Evolutionary conservation across 306 rosid genomes (phyloP), one percentile per base, ranked within the genome.

Genomic region (Amphicarpaea edgeworthii): DNA sequence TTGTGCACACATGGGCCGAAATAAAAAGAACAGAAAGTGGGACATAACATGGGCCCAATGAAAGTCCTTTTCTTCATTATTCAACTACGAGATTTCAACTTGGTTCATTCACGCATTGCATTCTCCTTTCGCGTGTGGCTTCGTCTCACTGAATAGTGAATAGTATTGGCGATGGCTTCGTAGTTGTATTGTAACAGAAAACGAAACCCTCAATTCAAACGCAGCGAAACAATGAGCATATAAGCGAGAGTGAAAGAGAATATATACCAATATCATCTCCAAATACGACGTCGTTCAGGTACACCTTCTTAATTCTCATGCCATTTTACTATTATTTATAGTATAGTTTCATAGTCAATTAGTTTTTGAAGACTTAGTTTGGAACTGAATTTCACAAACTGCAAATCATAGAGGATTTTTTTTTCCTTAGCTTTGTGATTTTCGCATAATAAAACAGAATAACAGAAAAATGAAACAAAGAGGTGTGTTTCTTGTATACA

Each of bases 101-200:
- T 41, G 47, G 51, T 75, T 62, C 53, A 75, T 75, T 62, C 53
- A 75, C 63, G 72, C 51, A 34, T 75, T 46, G 32, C 28, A 6
- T 60, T 57, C 49, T 32, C 28, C 64, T 14, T 34, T 34, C 14
- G 17, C 60, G 26, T 34, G 62, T 32, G 15, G 45, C 42, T 30
- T 43, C 67, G 12, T 30, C 37, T 28, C 59, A 37, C 9, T 6
- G 9, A n/a, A n/a, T 7, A 26, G 26, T 70, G 20, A 47, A 8
- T 28, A 28, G 4, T 28, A 28, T 2, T 28, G 41, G 19, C 16
- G 72, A 64, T 15, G 54, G 65, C 14, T 63, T 21, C 79, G 3
- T 8, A 21, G 38, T 14, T 28, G 32, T 28, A 30, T 34, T 4
- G 17, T 75, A 50, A 63, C 54, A 1, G 53, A 73, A 37, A 14